Evolutionary conservation across 306 rosid genomes (phyloP).

Genomic region (Pachyrhizus erosus): DNA sequence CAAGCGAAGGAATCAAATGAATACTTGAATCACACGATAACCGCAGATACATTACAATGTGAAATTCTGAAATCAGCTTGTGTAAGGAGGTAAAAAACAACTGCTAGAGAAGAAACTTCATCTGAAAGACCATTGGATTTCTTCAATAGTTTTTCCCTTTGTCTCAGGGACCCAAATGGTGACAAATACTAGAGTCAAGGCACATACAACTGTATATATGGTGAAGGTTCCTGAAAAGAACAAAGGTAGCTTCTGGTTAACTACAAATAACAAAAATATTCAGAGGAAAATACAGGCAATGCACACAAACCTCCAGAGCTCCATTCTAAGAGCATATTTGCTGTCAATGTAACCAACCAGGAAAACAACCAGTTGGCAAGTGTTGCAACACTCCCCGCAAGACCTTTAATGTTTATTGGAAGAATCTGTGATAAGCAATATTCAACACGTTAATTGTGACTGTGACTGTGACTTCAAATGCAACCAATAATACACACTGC

Average conservation of each 20-base stretch:
- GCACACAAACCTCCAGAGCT: conserved; percentile 78
- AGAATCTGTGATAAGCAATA: conserved; percentile 69
- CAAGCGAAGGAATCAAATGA: conserved; percentile 16
- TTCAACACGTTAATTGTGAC: conserved; percentile 17
- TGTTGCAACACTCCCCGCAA: conserved; percentile 96
- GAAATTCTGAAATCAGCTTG: conserved; percentile 35
- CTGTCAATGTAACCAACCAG: conserved; percentile 82
- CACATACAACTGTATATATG: conserved; percentile 66
- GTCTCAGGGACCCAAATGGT: conserved; percentile 91
- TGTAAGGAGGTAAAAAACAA: not conserved
- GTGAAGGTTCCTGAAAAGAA: conserved; percentile 86
- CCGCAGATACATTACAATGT: not conserved
- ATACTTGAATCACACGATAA: not conserved
- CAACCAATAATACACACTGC: conserved; percentile 13
- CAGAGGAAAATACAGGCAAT: conserved; percentile 18
- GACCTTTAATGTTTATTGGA: conserved; percentile 87
- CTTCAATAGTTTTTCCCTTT: conserved; percentile 91
- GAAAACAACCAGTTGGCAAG: conserved; percentile 86
- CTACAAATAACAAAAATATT: conserved; percentile 3
- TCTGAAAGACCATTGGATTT: conserved; percentile 88
- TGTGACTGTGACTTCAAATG: conserved; percentile 25
- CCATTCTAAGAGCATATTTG: conserved; percentile 88
- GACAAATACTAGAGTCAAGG: conserved; percentile 71
- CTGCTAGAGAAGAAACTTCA: conserved; percentile 47
- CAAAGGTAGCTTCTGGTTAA: conserved; percentile 39